Conservation (phyloP, 2,329 filamentous ascomycete genomes). For the Periglandula ipomoeae region DNA sequence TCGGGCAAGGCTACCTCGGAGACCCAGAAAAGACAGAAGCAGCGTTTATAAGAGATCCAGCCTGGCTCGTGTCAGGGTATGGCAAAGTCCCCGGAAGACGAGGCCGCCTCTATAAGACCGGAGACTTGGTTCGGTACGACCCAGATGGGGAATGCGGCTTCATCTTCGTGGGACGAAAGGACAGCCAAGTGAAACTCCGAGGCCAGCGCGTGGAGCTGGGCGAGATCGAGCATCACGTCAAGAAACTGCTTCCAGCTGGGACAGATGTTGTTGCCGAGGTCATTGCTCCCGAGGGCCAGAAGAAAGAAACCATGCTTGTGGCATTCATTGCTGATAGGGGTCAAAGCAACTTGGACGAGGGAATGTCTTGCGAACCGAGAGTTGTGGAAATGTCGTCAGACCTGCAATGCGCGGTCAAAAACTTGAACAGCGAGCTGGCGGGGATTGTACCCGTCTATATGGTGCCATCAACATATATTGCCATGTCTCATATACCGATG, state of each 20-base stretch:
- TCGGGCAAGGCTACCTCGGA: slow-evolving; percentile 41
- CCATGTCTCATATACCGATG: background rate
- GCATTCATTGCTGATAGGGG: slow-evolving; percentile 2
- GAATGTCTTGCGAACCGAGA: background rate
- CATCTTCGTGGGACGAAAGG: slow-evolving; percentile 38
- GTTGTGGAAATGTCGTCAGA: slow-evolving; percentile 1
- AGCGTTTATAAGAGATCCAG: slow-evolving; percentile 32
- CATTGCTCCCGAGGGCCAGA: background rate
- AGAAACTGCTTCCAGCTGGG: background rate
- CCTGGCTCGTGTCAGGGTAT: slow-evolving; percentile 12
- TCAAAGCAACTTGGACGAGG: background rate
- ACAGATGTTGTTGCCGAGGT: slow-evolving; percentile 2
- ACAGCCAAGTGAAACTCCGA: slow-evolving; percentile 45
- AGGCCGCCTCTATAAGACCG: slow-evolving; percentile 35
- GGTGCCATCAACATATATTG: background rate
- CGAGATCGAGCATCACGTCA: slow-evolving; percentile 13
- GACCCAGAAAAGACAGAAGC: slow-evolving; percentile 35
- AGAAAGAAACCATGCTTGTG: background rate
- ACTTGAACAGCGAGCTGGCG: background rate
- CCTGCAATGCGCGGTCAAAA: background rate
- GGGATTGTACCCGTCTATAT: background rate
- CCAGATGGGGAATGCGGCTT: slow-evolving; percentile 19
- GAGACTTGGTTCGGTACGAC: slow-evolving; percentile 35
- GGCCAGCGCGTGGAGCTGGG: slow-evolving; percentile 42
- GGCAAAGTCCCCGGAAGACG: background rate